A percentile compares a stretch with the other conserved stretches of the same genome.
Conservation (phyloP, 2,329 filamentous ascomycete species). For the Arthrobotrys conoides region DNA sequence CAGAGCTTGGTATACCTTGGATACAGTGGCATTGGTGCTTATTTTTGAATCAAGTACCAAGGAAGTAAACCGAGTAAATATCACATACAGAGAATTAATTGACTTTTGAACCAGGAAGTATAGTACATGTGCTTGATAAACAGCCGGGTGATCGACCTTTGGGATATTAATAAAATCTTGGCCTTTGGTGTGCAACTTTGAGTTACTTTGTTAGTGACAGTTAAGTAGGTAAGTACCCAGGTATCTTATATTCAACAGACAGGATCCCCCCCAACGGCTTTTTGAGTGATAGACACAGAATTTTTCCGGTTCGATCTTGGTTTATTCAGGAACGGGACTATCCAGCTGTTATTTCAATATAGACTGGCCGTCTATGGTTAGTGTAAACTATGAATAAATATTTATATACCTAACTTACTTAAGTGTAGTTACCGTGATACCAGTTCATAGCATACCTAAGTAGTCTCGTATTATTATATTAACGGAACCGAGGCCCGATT, state of each 20-base stretch:
- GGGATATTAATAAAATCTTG: not conserved
- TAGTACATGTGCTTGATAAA: too few relatives aligned
- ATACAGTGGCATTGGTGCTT: conserved; percentile 13
- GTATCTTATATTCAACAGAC: not conserved
- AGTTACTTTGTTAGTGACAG: too few relatives aligned
- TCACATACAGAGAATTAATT: too few relatives aligned
- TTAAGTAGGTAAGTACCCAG: too few relatives aligned
- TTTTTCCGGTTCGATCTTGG: not conserved
- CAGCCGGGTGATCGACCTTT: not conserved
- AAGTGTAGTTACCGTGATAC: too few relatives aligned
- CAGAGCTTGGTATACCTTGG: not conserved
- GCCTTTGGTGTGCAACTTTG: too few relatives aligned
- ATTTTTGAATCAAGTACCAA: conserved; percentile 1
- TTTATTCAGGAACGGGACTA: not conserved
- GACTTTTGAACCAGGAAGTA: too few relatives aligned
- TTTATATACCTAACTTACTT: too few relatives aligned
- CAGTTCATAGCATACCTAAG: too few relatives aligned
- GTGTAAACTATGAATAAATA: not conserved
- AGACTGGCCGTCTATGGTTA: not conserved
- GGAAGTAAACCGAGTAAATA: not conserved
- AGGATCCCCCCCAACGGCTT: not conserved
- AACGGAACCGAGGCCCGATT: conserved; percentile 9
- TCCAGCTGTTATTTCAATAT: not conserved
- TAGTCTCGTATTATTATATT: not conserved
- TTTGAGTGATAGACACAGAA: not conserved